These are phyloP conservation scores for Candida stauntonica DNA, from an alignment of 805 yeast genomes.

Conservation along the genomic window DNA sequence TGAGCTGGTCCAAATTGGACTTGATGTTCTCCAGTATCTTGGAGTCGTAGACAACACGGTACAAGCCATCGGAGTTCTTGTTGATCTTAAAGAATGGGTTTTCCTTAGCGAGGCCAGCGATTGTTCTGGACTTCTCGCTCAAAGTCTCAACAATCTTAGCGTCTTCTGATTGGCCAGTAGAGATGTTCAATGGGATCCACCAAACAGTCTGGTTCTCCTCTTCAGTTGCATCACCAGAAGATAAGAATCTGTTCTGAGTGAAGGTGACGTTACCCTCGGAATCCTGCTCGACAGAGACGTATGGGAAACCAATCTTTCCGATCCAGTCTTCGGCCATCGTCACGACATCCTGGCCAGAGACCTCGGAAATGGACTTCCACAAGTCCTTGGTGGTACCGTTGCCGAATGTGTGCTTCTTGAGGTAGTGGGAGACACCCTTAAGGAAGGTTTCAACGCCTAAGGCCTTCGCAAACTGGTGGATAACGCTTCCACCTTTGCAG, in stretches of 20 bases:
- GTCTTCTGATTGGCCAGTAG: constrained; percentile 42
- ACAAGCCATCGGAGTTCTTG: constrained; percentile 69
- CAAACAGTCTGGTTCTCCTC: constrained; percentile 66
- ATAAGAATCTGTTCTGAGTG: constrained; percentile 67
- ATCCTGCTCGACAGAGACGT: constrained; percentile 53
- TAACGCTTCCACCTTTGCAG: constrained; percentile 73
- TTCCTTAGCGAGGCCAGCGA: constrained; percentile 35
- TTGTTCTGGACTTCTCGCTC: constrained; percentile 42
- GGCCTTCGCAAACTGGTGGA: constrained; percentile 73
- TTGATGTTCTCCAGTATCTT: constrained; percentile 62
- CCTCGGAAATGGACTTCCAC: constrained; percentile 66
- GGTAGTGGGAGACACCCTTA: constrained; percentile 72
- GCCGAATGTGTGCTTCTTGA: constrained; percentile 70
- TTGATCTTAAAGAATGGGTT: constrained; percentile 59
- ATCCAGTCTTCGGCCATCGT: constrained; percentile 75
- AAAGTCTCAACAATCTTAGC: constrained; percentile 53
- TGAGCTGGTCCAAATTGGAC: constrained; percentile 46
- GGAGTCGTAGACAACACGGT: constrained; percentile 64
- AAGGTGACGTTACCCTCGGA: constrained; percentile 44
- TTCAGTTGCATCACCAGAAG: constrained; percentile 68
- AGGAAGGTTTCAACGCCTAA: constrained; percentile 70
- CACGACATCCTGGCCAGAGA: constrained; percentile 65
- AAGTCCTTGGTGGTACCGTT: constrained; percentile 72
- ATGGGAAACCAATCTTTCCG: constrained; percentile 72
- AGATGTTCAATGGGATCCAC: constrained; percentile 50